Conservation (phyloP, 2,329 filamentous ascomycete genomes). For the Trichophyton verrucosum region DNA sequence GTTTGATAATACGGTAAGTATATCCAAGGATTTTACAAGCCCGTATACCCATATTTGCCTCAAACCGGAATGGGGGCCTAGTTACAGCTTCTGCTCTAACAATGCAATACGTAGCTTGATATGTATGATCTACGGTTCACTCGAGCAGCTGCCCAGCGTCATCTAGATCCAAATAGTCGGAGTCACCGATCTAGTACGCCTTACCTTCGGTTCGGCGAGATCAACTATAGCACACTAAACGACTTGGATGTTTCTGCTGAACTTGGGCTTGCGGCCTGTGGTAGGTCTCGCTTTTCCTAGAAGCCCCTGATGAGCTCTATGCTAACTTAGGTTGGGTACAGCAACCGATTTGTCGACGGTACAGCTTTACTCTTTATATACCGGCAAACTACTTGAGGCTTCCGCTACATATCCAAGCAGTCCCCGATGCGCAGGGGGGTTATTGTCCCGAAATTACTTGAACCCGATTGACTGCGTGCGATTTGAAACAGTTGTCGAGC, state of each 20-base stretch:
- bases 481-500: conserved; percentile 20
- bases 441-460: conserved; percentile 13
- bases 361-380: conserved; percentile 28
- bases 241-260: conserved; percentile 29
- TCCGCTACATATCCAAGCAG: background rate
- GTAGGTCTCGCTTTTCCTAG: conserved; percentile 17
- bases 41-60: background rate
- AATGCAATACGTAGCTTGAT: conserved; percentile 21
- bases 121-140: conserved; percentile 33
- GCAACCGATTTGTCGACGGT: conserved; percentile 24
- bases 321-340: conserved; percentile 11
- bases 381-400: conserved; percentile 21
- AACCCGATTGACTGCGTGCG: conserved; percentile 20
- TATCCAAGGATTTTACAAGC: background rate
- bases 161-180: conserved; percentile 20
- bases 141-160: conserved; percentile 18
- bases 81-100: background rate
- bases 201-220: conserved; percentile 27
- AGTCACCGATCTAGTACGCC: conserved; percentile 23
- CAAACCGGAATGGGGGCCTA: too few species aligned
- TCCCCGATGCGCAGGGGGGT: background rate
- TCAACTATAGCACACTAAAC: conserved; percentile 18
- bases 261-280: conserved; percentile 27
- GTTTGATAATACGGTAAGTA: conserved; percentile 8
- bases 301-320: background rate